Conservation (phyloP, 1,284 basidiomycete genomes). For the Mycosarcoma mackinlayi region DNA sequence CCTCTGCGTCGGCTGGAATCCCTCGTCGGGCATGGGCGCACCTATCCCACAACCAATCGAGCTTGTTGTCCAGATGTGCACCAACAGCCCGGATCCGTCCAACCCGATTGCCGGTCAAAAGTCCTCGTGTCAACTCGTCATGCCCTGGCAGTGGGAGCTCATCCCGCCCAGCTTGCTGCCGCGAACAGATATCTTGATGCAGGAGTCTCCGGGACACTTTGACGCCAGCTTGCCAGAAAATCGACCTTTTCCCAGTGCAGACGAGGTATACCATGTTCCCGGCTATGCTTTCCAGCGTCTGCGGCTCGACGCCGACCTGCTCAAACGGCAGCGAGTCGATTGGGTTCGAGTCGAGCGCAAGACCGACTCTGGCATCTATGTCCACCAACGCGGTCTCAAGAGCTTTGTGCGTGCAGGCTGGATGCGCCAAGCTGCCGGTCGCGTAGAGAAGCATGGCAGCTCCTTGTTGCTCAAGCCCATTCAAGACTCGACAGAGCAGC, state of each 20-base stretch:
- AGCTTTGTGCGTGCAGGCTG: conserved; percentile 47
- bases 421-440: conserved; percentile 31
- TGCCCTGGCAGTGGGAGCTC: conserved; percentile 52
- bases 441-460: conserved; percentile 17
- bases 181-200: conserved; percentile 26
- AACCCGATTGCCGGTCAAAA: conserved; percentile 23
- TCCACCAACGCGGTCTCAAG: conserved; percentile 32
- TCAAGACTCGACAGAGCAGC: conserved; percentile 10
- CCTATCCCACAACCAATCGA: conserved; percentile 43
- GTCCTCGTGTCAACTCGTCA: conserved; percentile 31
- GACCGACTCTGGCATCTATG: conserved; percentile 25
- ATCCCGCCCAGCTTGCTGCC: conserved; percentile 43
- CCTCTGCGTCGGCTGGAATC: conserved; percentile 50
- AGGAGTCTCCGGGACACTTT: conserved; percentile 4
- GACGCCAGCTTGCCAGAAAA: conserved; percentile 20
- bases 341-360: conserved; percentile 52
- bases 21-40: conserved; percentile 32
- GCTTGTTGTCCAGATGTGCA: conserved; percentile 47
- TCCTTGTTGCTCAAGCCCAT: conserved; percentile 10
- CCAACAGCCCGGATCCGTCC: conserved; percentile 21
- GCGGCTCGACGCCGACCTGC: conserved; percentile 33
- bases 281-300: conserved; percentile 42
- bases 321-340: conserved; percentile 41
- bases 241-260: conserved; percentile 38
- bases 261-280: conserved; percentile 50